These are phyloP conservation scores for Apiospora sp. DNA, from an alignment of 2,329 filamentous ascomycete genomes.

Conservation along the genomic window DNA sequence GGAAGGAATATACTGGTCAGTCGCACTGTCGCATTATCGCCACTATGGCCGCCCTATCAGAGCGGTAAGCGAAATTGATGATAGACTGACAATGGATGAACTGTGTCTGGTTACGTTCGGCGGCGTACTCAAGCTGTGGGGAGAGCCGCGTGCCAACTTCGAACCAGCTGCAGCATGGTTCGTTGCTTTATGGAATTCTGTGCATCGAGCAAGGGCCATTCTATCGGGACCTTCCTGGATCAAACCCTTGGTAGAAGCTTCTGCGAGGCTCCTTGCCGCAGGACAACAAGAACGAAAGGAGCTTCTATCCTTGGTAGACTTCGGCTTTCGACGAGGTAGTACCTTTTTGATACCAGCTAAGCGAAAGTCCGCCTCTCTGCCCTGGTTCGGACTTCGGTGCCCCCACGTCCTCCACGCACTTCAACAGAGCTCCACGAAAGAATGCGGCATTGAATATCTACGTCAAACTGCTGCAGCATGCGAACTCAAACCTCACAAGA, in stretches of 20 bases:
- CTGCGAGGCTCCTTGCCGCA: not conserved
- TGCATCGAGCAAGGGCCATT: not conserved
- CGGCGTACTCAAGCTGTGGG: not conserved
- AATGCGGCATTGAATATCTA: slow-evolving; percentile 24
- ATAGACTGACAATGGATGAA: not conserved
- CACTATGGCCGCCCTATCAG: slow-evolving; percentile 2
- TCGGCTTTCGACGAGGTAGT: not conserved
- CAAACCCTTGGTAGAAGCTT: not conserved
- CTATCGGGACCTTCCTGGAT: not conserved
- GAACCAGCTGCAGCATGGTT: not conserved
- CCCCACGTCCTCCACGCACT: slow-evolving; percentile 4
- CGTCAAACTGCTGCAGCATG: not conserved
- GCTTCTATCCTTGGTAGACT: not conserved
- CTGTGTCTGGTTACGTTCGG: not conserved
- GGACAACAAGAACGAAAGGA: not conserved
- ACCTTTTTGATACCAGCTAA: not conserved
- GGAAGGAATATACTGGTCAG: slow-evolving; percentile 7
- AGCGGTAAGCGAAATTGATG: not conserved
- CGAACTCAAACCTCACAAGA: not conserved
- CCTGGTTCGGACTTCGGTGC: slow-evolving; percentile 24
- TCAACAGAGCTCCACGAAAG: not conserved
- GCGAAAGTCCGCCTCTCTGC: not conserved
- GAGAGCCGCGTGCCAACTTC: not conserved
- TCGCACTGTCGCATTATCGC: slow-evolving; percentile 13
- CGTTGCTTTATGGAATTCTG: not conserved